phyloP scores from a whole-genome alignment of 2,329 filamentous ascomycete species.

The Aspergillus persii region DNA sequence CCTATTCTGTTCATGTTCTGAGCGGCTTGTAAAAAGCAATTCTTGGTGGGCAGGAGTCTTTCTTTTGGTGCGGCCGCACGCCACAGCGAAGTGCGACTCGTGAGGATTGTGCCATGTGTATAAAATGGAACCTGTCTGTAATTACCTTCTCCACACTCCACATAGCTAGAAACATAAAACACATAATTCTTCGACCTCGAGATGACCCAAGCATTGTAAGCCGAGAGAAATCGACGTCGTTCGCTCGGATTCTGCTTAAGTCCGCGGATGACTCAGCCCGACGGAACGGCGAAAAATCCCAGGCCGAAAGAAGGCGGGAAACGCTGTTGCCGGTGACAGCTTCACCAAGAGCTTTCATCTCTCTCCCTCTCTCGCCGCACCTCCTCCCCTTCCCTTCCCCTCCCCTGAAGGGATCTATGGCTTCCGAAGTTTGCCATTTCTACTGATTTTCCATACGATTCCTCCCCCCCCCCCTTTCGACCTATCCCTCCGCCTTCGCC shows the following conservation, averaged over 20 bases:
- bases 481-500: conserved; percentile 10
- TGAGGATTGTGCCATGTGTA: neutral
- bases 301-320: conserved; percentile 16
- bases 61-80: neutral
- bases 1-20: neutral
- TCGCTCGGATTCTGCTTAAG: conserved; percentile 13
- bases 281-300: conserved; percentile 32
- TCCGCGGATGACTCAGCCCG: conserved; percentile 33
- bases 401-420: conserved; percentile 25
- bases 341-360: conserved; percentile 25
- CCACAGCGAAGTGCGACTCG: neutral
- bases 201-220: no score
- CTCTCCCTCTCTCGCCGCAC: conserved; percentile 6
- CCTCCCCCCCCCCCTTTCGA: neutral
- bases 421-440: conserved; percentile 20
- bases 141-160: neutral
- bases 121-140: neutral
- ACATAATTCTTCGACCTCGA: neutral
- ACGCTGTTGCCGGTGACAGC: conserved; percentile 10
- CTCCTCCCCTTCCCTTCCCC: conserved; percentile 14
- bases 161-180: neutral
- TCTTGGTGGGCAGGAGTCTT: neutral
- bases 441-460: conserved; percentile 15
- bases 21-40: neutral
- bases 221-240: conserved; percentile 3